Percentiles rank a stretch among this genome's conserved stretches.
Evolutionary conservation across 139 green algal species (phyloP).

Genomic region (Chlorella sp.): DNA sequence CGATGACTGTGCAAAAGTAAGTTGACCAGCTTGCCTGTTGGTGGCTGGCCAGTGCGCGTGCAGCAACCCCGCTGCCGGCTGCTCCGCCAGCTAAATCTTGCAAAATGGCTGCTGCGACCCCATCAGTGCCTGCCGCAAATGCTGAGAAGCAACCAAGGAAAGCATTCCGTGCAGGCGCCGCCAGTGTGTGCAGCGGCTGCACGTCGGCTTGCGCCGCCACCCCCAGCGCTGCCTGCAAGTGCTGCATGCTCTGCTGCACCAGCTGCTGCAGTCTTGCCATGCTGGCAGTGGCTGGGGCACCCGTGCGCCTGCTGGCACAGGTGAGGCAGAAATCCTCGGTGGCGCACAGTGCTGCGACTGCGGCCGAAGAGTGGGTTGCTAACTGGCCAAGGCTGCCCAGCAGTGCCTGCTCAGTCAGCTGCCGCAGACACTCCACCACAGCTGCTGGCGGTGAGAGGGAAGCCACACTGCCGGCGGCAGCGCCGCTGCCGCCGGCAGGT

Average conservation of each 20-base stretch:
- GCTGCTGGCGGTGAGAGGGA: not conserved
- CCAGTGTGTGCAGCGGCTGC: slow-evolving; percentile 1
- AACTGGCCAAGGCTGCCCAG: slow-evolving; percentile 28
- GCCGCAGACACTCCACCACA: slow-evolving; percentile 11
- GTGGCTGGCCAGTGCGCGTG: not conserved
- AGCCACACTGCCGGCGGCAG: not conserved
- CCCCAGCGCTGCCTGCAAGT: slow-evolving; percentile 31
- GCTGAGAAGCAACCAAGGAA: slow-evolving; percentile 46
- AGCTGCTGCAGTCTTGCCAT: slow-evolving; percentile 5
- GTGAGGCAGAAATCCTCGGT: slow-evolving; percentile 18
- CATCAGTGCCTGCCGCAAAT: not conserved
- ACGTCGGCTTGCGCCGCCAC: slow-evolving; percentile 11
- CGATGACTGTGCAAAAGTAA: no score
- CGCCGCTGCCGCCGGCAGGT: not conserved
- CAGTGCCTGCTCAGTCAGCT: slow-evolving; percentile 30
- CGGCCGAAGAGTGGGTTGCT: not conserved
- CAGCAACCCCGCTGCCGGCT: no score
- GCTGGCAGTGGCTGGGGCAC: slow-evolving; percentile 10
- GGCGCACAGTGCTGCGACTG: not conserved
- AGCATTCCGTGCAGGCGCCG: not conserved
- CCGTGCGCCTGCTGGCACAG: slow-evolving; percentile 3
- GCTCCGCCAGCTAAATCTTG: not conserved
- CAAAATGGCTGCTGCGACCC: not conserved
- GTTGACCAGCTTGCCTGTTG: no score
- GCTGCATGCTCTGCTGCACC: slow-evolving; percentile 34